phyloP scores from a whole-genome alignment of 257 asterid species.

The Echium plantagineum region DNA sequence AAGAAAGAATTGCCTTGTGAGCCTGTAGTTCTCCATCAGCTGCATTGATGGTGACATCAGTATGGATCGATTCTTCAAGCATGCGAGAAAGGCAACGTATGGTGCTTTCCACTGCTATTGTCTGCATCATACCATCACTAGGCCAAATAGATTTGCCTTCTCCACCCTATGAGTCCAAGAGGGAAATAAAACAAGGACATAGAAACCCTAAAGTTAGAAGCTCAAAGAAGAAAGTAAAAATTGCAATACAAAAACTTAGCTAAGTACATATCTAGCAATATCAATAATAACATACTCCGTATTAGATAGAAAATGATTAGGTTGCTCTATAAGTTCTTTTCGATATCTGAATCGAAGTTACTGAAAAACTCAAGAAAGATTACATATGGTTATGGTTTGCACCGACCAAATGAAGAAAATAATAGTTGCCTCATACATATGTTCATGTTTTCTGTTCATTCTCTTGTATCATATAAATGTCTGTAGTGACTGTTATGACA shows the following conservation, averaged over 20 bases:
- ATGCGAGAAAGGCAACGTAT: conserved; percentile 67
- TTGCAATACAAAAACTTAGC: not conserved
- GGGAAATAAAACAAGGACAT: conserved; percentile 8
- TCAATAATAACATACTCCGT: too few species aligned
- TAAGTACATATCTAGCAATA: not conserved
- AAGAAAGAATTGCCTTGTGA: conserved; percentile 75
- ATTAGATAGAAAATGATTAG: too few species aligned
- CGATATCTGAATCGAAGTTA: too few species aligned
- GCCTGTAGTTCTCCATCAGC: conserved; percentile 59
- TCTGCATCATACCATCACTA: conserved; percentile 36
- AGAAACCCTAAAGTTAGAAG: not conserved
- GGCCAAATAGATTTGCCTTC: conserved; percentile 70
- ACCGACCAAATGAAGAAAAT: too few species aligned
- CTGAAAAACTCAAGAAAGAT: too few species aligned
- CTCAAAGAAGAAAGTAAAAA: not conserved
- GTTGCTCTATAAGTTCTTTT: too few species aligned
- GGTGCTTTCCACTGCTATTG: conserved; percentile 48
- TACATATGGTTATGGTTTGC: too few species aligned
- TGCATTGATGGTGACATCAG: conserved; percentile 76
- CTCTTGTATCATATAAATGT: too few species aligned
- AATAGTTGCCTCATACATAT: too few species aligned
- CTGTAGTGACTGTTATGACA: too few species aligned
- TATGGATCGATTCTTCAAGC: conserved; percentile 64
- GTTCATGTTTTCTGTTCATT: not conserved
- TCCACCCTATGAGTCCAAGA: conserved; percentile 43